phyloP scores from a whole-genome alignment of 2,329 filamentous ascomycete genomes.

The Penicillium sp. region DNA sequence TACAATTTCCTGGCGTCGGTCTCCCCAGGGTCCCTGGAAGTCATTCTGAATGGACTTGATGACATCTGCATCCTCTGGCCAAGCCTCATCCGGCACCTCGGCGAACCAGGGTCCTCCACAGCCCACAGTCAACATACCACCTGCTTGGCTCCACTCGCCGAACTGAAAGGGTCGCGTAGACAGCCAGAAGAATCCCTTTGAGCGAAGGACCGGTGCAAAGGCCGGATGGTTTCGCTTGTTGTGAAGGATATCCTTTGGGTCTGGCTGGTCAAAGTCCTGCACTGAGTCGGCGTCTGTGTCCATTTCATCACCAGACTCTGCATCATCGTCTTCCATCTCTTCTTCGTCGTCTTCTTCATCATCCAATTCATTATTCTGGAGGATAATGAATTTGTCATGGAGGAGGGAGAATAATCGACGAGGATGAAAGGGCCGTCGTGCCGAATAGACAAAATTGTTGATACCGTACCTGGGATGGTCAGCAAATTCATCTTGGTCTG shows the following conservation, averaged over 20 bases:
- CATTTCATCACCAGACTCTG: slow-evolving; percentile 26
- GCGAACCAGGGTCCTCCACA: slow-evolving; percentile 52
- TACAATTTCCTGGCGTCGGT: slow-evolving; percentile 65
- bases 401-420: slow-evolving; percentile 38
- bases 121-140: slow-evolving; percentile 41
- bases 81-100: slow-evolving; percentile 50
- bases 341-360: slow-evolving; percentile 28
- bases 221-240: slow-evolving; percentile 38
- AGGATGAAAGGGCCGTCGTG: slow-evolving; percentile 49
- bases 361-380: slow-evolving; percentile 34
- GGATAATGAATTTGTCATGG: slow-evolving; percentile 43
- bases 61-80: slow-evolving; percentile 47
- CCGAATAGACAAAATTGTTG: slow-evolving; percentile 63
- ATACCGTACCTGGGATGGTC: slow-evolving; percentile 46
- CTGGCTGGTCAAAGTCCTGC: slow-evolving; percentile 30
- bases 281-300: slow-evolving; percentile 24
- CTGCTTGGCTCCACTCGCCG: slow-evolving; percentile 44
- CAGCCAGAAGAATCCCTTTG: slow-evolving; percentile 45
- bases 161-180: slow-evolving; percentile 39
- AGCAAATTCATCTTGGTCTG: not conserved
- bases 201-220: slow-evolving; percentile 38
- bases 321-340: slow-evolving; percentile 22
- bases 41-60: slow-evolving; percentile 46
- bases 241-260: slow-evolving; percentile 30
- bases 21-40: slow-evolving; percentile 55